phyloP scores from a whole-genome alignment of 1,284 basidiomycete genomes.

The Vanrija humicola region DNA sequence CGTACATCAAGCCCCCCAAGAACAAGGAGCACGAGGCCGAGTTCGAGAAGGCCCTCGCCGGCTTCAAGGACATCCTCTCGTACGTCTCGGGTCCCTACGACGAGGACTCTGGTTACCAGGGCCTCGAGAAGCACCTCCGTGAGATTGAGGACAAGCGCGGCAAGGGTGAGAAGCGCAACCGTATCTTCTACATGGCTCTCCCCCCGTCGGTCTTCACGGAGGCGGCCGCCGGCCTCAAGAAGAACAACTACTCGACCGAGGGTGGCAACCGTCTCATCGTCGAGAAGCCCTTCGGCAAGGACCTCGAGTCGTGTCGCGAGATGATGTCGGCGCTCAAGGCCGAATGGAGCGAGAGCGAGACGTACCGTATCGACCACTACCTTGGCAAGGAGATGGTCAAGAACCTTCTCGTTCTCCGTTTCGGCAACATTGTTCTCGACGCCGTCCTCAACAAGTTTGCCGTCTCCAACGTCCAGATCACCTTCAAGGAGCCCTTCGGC shows the following conservation, averaged over 20 bases:
- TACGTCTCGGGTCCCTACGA: conserved; percentile 88
- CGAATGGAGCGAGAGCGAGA: conserved; percentile 91
- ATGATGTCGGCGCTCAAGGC: conserved; percentile 75
- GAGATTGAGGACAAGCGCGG: conserved; percentile 67
- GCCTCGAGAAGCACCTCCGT: conserved; percentile 69
- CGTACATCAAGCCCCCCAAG: conserved; percentile 75
- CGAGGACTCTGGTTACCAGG: conserved; percentile 69
- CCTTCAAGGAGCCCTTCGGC: conserved; percentile 96
- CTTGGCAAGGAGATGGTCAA: conserved; percentile 99
- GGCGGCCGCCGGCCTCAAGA: conserved; percentile 75
- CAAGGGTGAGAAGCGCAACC: conserved; percentile 54
- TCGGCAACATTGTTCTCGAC: conserved; percentile 84
- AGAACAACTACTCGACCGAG: conserved; percentile 67
- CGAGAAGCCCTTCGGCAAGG: conserved; percentile 96
- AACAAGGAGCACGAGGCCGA: conserved; percentile 53
- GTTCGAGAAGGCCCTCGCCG: conserved; percentile 59
- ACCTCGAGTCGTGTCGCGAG: conserved; percentile 76
- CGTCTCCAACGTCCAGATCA: conserved; percentile 93
- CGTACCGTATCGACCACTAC: conserved; percentile 96
- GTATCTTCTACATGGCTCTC: conserved; percentile 89
- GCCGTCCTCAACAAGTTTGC: conserved; percentile 89
- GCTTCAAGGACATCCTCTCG: conserved; percentile 73
- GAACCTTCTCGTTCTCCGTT: conserved; percentile 88
- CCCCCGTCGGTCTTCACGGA: conserved; percentile 89
- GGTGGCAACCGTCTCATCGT: conserved; percentile 87